Base-by-base conservation (phyloP, 345 rosid genomes). In the Arabis alpina region DNA sequence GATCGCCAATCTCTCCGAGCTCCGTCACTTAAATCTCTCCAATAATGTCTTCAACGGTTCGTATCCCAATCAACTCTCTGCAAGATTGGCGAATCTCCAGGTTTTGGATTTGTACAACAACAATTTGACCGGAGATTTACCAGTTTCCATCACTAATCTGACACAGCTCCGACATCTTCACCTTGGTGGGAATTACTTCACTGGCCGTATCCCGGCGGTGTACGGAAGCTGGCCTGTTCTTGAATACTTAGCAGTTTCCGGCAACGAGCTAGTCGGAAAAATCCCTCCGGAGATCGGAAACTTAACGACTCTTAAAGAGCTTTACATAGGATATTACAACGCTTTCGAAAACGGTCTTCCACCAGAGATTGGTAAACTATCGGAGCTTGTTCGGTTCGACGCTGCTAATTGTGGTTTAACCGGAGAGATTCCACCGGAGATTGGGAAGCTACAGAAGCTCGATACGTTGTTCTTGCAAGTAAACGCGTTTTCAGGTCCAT, bases 21-120 rank as follows among this genome's bases (percentile, higher is more conserved):
- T 94, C 24, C 91, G 87, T 2, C 68, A 53, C 50, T 70, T 93
- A 4, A 88, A 90, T 75, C 88, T 93, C 51, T 90, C 97, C 10
- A 88, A 88, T 83, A 91, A 91, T 61, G 60, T 82, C 75, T 91
- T 94, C 78, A 88, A 83, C 30, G 89, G 86, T 34, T 70, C 97
- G 1, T 89, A 91, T 63, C 97, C 98, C 2, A 8, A 64, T 0
- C 76, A 85, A 56, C 83, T 94, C 11, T 64, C 96, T 5, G 32
- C 60, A 45, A 72, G 80, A 1, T 88, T 94, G 10, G 64, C 69
- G 28, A 83, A 67, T 64, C 90, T 94, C 12, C 86, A 82, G 5
- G 85, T 92, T 16, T 89, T 94, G 14, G 99, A 91, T 81, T 75
- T 94, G 36, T 94, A 94, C 72, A 94, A 94, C 80, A 94, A 94